These are phyloP conservation scores for Backusella tarrabulga DNA, from an alignment of 192 early-diverging fungal species.

Conservation along the genomic window DNA sequence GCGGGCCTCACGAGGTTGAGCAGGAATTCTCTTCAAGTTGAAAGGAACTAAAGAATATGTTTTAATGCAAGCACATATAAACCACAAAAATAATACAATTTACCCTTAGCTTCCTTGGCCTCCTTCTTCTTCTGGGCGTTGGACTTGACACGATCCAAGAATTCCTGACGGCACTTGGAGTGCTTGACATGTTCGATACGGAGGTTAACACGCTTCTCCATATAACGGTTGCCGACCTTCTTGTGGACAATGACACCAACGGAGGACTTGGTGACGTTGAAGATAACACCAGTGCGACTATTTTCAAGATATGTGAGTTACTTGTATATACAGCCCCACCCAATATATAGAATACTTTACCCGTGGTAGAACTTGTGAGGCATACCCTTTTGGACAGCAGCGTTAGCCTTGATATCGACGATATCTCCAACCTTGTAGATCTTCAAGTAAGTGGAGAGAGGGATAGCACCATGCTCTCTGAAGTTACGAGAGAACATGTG, in stretches of 20 bases:
- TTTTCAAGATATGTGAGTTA: too few species aligned
- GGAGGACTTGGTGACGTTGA: slow-evolving; percentile 99
- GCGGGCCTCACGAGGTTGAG: slow-evolving; percentile 83
- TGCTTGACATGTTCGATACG: slow-evolving; percentile 99
- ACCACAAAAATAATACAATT: neutral
- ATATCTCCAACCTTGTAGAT: slow-evolving; percentile 99
- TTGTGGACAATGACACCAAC: slow-evolving; percentile 99
- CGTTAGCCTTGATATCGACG: slow-evolving; percentile 99
- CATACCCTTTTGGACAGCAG: slow-evolving; percentile 99
- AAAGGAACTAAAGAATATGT: slow-evolving; percentile 37
- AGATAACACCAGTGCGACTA: slow-evolving; percentile 94
- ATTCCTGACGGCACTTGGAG: slow-evolving; percentile 98
- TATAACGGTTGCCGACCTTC: slow-evolving; percentile 95
- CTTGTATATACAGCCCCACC: neutral
- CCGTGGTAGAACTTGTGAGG: slow-evolving; percentile 99
- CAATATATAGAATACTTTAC: slow-evolving; percentile 32
- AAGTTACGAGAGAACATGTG: slow-evolving; percentile 98
- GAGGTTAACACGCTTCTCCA: slow-evolving; percentile 98
- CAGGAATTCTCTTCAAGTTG: slow-evolving; percentile 90
- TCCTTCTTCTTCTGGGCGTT: slow-evolving; percentile 85
- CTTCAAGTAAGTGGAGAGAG: slow-evolving; percentile 96
- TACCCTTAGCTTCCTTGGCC: slow-evolving; percentile 53
- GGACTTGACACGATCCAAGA: slow-evolving; percentile 94
- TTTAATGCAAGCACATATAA: slow-evolving; percentile 8
- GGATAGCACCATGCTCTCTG: slow-evolving; percentile 91